Percentiles rank a stretch among this genome's conserved stretches.
These are phyloP conservation scores for Rhynchospora tenuis DNA, from an alignment of 176 grass and related monocot species.

Conservation along the genomic window DNA sequence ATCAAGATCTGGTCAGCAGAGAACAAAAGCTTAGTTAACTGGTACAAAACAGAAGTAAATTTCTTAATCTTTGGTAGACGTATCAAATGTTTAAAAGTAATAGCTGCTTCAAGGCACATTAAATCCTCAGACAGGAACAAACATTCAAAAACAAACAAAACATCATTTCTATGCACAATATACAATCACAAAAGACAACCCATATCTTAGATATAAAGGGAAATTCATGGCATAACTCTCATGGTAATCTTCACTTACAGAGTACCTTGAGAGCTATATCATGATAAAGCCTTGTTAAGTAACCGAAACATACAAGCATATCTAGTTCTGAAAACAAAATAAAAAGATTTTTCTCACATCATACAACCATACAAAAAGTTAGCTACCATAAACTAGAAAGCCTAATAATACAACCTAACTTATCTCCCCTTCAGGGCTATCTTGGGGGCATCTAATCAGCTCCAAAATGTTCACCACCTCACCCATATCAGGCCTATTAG, in stretches of 20 bases:
- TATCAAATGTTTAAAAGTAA: background rate
- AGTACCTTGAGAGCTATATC: conserved; percentile 30
- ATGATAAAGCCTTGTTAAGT: conserved; percentile 13
- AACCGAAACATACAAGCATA: conserved; percentile 9
- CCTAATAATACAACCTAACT: conserved; percentile 40
- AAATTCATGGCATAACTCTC: conserved; percentile 23
- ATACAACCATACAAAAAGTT: conserved; percentile 13
- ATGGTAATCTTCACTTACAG: conserved; percentile 20
- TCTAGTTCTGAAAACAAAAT: conserved; percentile 15
- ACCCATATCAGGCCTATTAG: conserved; percentile 86
- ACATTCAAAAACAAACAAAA: background rate
- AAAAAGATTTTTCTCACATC: background rate
- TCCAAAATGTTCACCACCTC: conserved; percentile 99
- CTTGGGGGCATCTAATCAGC: conserved; percentile 92
- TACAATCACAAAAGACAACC: background rate
- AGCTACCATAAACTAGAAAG: background rate
- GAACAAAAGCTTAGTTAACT: background rate
- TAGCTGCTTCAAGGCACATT: background rate
- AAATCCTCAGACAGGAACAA: background rate
- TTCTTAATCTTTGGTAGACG: background rate
- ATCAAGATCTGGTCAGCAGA: background rate
- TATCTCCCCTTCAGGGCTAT: conserved; percentile 72
- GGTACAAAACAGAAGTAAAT: background rate
- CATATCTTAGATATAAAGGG: background rate
- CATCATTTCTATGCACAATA: background rate